Base-by-base conservation (phyloP, 1,284 basidiomycete genomes). In the Rhodotorula sp. region DNA sequence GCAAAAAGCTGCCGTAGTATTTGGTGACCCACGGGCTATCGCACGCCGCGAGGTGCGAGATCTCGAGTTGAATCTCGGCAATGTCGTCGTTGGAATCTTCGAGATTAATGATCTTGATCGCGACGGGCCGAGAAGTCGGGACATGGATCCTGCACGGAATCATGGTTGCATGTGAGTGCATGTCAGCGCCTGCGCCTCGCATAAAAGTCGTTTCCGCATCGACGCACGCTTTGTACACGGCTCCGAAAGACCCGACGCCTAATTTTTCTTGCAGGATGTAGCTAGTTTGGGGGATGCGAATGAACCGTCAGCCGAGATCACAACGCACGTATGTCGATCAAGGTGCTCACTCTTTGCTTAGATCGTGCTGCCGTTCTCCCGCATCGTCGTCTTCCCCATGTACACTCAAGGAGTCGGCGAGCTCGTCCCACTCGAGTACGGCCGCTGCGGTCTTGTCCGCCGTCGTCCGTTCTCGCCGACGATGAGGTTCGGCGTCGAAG, bases 1-100 rank as follows among this genome's bases (percentile, higher is more conserved):
- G 89, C 71, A 99, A 92, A 81, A 99, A 99, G 66, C 93, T 95
- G 62, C 93, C 95, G 78, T 96, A 98, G 82, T 98, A 99, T 60
- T 89, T 86, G 49, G 95, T 99, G 67, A 99, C 93, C 80, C 92
- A 93, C 81, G 95, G 91, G 15, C 94, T 96, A 79, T 95, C 93
- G 49, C 93, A 96, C 77, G 93, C 92, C 15, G 95, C 92, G 45
- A 99, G 85, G 80, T 92, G 95, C 20, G 93, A 89, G 75, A 99
- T 98, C 82, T 99, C 95, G 79, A 94, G 92, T 80, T 99, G 96
- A 66, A 99, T 99, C 81, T 97, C 94, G 7, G 89, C 88, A 76
- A 97, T 96, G 80, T 96, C 94, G 80, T 96, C 93, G 80, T 95
- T 92, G 24, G 93, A 90, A 80, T 83, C 81, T 73, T 85, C 84